Evolutionary conservation across 108 stramenopile genomes (phyloP).

Genomic region (Cyclotella atomus): DNA sequence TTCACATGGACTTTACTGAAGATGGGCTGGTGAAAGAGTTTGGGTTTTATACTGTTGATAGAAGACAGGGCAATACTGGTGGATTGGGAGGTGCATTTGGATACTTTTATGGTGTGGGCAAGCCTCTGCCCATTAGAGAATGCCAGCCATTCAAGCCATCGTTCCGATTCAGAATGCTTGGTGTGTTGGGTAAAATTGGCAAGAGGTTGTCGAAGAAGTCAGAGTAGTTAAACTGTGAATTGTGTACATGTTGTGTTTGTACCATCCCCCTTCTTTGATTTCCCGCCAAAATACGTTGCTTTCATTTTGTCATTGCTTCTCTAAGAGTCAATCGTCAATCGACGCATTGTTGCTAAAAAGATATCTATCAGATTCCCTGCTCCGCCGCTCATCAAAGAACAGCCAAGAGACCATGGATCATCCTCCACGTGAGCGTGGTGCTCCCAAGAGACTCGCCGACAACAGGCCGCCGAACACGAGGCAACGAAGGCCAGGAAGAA

Average conservation of each 20-base stretch:
- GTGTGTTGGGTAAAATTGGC: slow-evolving; percentile 44
- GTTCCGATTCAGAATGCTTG: slow-evolving; percentile 52
- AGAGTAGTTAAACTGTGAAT: not conserved
- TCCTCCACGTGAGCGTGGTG: too few relatives aligned
- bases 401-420: too few relatives aligned
- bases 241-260: too few relatives aligned
- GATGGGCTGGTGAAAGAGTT: slow-evolving; percentile 70
- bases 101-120: slow-evolving; percentile 73
- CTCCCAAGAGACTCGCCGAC: too few relatives aligned
- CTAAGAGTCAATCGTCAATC: not conserved
- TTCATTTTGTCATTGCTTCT: not conserved
- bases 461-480: too few relatives aligned
- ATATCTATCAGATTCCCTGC: not conserved
- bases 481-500: too few relatives aligned
- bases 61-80: slow-evolving; percentile 79
- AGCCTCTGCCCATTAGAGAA: slow-evolving; percentile 72
- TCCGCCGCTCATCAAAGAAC: too few relatives aligned
- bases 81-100: slow-evolving; percentile 83
- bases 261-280: not conserved
- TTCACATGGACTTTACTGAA: slow-evolving; percentile 55
- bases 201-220: slow-evolving; percentile 30
- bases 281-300: too few relatives aligned
- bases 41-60: slow-evolving; percentile 76
- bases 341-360: not conserved
- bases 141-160: slow-evolving; percentile 68